Evolutionary conservation across 2,329 filamentous ascomycete species (phyloP), one percentile per base, ranked within the genome.

Genomic region (Coleophoma crateriformis): DNA sequence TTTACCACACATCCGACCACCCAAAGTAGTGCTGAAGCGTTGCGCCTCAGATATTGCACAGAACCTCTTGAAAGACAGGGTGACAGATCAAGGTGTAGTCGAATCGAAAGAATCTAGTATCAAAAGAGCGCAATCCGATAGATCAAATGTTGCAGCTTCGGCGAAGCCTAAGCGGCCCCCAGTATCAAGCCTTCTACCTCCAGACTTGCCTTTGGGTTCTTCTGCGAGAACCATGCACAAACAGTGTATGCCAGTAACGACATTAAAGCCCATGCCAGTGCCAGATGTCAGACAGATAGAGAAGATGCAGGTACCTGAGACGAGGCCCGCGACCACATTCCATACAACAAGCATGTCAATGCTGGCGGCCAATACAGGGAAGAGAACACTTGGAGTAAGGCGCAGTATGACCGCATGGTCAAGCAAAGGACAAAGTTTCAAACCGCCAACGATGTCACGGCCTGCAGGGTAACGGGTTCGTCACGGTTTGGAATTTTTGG

Each of bases 341-440:
- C 58, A 62, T 50, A 53, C 51, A 4, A 64, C 61, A 1, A 64
- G 53, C 27, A 54, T 61, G n/a, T 39, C 51, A 14, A 54, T 54
- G n/a, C 33, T 54, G 17, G 20, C 34, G 40, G 33, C 50, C 1
- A 45, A 33, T 39, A 33, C 50, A 33, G 66, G 62, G 45, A 69
- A 69, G 54, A 73, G 65, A 58, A 78, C 75, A n/a, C 54, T 79
- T 48, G 77, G 77, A 2, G 67, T 75, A 51, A 67, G 72, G 50
- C 64, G 72, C 47, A 73, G 68, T 47, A 70, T 79, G 67, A 69
- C 75, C 53, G 72, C 73, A 2, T 79, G 76, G 76, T 51, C 50
- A 32, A 61, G 58, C 50, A 58, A 57, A 35, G 54, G 52, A 6
- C 51, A 58, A 35, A 48, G 51, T 14, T 64, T 65, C 39, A 52